A percentile compares a stretch with the other conserved stretches of the same genome.
Evolutionary conservation across 305 asterid genomes (phyloP).

Genomic region (Fraxinus nigra): DNA sequence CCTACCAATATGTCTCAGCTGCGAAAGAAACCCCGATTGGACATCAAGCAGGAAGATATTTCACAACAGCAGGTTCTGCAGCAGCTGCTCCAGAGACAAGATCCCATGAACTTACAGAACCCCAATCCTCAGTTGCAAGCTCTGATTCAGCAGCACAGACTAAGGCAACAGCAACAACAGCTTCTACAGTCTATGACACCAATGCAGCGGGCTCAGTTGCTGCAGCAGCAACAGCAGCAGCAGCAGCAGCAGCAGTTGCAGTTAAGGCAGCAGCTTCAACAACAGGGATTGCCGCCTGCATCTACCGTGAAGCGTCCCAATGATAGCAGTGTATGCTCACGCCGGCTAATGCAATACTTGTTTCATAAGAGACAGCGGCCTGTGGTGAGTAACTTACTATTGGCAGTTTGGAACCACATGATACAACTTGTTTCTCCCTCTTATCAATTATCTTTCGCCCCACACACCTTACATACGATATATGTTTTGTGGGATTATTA

Average conservation of each 20-base stretch:
- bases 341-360: slow-evolving; percentile 84
- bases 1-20: slow-evolving; percentile 57
- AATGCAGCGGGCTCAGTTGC: slow-evolving; percentile 3
- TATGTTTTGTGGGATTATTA: slow-evolving; percentile 6
- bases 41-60: slow-evolving; percentile 83
- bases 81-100: slow-evolving; percentile 75
- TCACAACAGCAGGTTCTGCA: slow-evolving; percentile 80
- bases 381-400: slow-evolving; percentile 51
- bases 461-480: neutral
- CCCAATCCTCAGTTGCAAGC: slow-evolving; percentile 79
- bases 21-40: slow-evolving; percentile 87
- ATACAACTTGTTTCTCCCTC: neutral
- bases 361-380: slow-evolving; percentile 93
- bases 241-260: slow-evolving; percentile 56
- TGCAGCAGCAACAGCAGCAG: slow-evolving; percentile 25
- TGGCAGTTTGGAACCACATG: neutral
- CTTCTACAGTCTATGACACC: slow-evolving; percentile 3
- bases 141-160: slow-evolving; percentile 77
- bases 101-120: slow-evolving; percentile 65
- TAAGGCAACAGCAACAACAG: slow-evolving; percentile 45
- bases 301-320: slow-evolving; percentile 68
- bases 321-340: slow-evolving; percentile 88
- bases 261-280: slow-evolving; percentile 66
- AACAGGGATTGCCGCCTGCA: slow-evolving; percentile 64
- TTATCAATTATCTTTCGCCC: neutral